Conservation (phyloP, 108 stramenopile genomes). For the Thalassiosira profunda region DNA sequence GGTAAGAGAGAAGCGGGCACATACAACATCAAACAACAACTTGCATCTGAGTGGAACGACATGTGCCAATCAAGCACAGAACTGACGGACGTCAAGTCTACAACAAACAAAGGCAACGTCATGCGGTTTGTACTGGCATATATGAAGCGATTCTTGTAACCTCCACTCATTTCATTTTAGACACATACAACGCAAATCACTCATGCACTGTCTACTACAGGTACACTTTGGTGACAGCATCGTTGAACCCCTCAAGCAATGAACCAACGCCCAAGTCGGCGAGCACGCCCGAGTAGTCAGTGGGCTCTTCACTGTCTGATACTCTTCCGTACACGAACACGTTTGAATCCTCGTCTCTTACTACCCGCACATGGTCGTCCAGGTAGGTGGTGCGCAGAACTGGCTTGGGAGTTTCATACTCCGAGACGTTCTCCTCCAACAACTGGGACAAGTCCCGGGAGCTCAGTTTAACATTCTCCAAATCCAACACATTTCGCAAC, state of each 20-base stretch:
- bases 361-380: slow-evolving; percentile 63
- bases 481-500: slow-evolving; percentile 68
- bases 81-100: neutral
- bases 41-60: slow-evolving; percentile 46
- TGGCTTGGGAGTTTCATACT: slow-evolving; percentile 68
- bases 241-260: slow-evolving; percentile 86
- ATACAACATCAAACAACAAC: slow-evolving; percentile 5
- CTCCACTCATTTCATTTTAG: neutral
- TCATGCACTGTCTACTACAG: no score
- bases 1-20: neutral
- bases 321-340: slow-evolving; percentile 77
- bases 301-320: slow-evolving; percentile 55
- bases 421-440: slow-evolving; percentile 62
- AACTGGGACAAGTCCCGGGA: slow-evolving; percentile 63
- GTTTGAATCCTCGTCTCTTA: slow-evolving; percentile 83
- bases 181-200: neutral
- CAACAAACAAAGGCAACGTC: slow-evolving; percentile 4
- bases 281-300: slow-evolving; percentile 63
- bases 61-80: slow-evolving; percentile 30
- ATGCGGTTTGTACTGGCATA: slow-evolving; percentile 4
- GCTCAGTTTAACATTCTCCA: slow-evolving; percentile 50
- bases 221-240: slow-evolving; percentile 71
- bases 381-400: slow-evolving; percentile 72
- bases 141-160: neutral
- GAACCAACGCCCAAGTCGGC: slow-evolving; percentile 77